Conservation (phyloP, 139 green algal species). For the Auxenochlorella protothecoides region DNA sequence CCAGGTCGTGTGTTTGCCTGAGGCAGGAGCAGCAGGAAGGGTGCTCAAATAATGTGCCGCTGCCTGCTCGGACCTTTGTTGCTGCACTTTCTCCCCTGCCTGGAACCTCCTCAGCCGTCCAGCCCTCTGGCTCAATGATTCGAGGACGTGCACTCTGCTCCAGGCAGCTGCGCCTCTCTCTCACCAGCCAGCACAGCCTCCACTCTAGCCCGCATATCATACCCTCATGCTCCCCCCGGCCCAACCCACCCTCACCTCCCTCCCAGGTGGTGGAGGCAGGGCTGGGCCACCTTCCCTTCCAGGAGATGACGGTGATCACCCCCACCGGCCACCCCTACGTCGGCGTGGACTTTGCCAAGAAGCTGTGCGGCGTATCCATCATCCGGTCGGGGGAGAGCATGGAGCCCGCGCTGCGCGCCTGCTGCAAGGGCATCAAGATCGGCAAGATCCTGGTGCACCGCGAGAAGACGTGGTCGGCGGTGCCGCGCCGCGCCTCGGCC, state of each 20-base stretch:
- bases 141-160: constrained; percentile 29
- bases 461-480: background rate
- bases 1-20: background rate
- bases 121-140: constrained; percentile 43
- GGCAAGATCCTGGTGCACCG: constrained; percentile 95
- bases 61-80: background rate
- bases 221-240: too few species aligned
- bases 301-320: constrained; percentile 77
- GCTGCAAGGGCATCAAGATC: constrained; percentile 97
- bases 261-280: constrained; percentile 68
- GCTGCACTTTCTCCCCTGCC: background rate
- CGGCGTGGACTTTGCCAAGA: constrained; percentile 93
- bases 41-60: background rate
- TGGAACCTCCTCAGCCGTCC: constrained; percentile 20
- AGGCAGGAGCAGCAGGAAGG: background rate
- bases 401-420: constrained; percentile 92
- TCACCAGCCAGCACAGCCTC: too few species aligned
- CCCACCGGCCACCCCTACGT: constrained; percentile 78
- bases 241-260: background rate
- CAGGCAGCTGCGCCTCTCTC: too few species aligned
- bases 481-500: background rate
- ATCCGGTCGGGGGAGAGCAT: constrained; percentile 91
- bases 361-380: constrained; percentile 89
- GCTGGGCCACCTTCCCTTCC: constrained; percentile 88
- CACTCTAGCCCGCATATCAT: too few species aligned